Evolutionary conservation across 1,139 yeast genomes (phyloP).

Genomic region (Yarrowia galli): DNA sequence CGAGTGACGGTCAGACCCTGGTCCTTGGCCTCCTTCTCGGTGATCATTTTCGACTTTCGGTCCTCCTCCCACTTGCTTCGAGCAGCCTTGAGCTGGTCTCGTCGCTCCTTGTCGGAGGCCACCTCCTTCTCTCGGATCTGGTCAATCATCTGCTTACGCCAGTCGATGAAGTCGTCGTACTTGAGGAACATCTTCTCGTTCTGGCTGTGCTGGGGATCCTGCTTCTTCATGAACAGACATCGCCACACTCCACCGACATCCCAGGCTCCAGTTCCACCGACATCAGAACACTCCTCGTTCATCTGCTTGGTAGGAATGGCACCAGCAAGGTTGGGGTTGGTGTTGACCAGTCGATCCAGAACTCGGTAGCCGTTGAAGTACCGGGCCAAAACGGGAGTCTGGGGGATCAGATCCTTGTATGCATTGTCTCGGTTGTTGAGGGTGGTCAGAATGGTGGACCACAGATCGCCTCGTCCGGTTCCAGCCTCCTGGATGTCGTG

Average conservation of each 20-base stretch:
- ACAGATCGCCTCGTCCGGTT: constrained; percentile 15
- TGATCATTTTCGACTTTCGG: constrained; percentile 25
- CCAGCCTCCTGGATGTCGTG: not conserved
- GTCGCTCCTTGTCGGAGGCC: constrained; percentile 31
- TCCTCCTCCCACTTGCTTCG: constrained; percentile 16
- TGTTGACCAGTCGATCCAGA: constrained; percentile 23
- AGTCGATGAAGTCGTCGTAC: constrained; percentile 38
- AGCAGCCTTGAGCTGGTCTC: constrained; percentile 7
- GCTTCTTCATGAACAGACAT: constrained; percentile 36
- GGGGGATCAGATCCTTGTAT: constrained; percentile 34
- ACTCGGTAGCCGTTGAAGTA: constrained; percentile 38
- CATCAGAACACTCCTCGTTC: constrained; percentile 26
- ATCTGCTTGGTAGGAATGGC: constrained; percentile 35
- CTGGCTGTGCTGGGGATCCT: constrained; percentile 8
- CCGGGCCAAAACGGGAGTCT: constrained; percentile 27
- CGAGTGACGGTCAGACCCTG: constrained; percentile 22
- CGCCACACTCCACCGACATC: constrained; percentile 39
- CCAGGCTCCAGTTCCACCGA: constrained; percentile 34
- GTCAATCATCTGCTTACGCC: constrained; percentile 38
- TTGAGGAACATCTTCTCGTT: constrained; percentile 37
- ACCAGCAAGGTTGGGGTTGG: constrained; percentile 37
- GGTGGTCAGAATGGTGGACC: constrained; percentile 30
- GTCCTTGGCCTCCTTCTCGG: constrained; percentile 35
- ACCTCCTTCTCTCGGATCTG: constrained; percentile 34
- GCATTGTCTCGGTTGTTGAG: constrained; percentile 14